Evolutionary conservation across 805 yeast genomes (phyloP).

Genomic region (Cyberlindnera lachancei): DNA sequence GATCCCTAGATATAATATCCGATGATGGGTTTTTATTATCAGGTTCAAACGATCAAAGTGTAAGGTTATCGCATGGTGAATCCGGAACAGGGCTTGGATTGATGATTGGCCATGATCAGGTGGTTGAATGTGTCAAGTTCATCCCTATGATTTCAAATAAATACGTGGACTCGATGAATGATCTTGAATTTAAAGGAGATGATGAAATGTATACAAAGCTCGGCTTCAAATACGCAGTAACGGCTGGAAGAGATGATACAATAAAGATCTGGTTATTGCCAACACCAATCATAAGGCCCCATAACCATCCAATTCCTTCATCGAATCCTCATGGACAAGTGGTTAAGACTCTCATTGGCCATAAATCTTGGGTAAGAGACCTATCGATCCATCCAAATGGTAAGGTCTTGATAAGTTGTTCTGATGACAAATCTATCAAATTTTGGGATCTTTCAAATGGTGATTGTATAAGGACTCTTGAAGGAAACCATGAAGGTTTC

Average conservation of each 20-base stretch:
- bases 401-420: constrained; percentile 54
- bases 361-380: constrained; percentile 79
- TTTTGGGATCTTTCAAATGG: constrained; percentile 65
- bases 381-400: constrained; percentile 72
- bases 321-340: constrained; percentile 54
- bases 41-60: constrained; percentile 73
- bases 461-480: constrained; percentile 43
- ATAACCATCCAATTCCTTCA: constrained; percentile 49
- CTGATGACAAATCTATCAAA: constrained; percentile 72
- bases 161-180: constrained; percentile 37
- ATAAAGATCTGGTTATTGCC: constrained; percentile 77
- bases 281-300: constrained; percentile 49
- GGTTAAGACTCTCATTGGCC: constrained; percentile 58
- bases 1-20: constrained; percentile 48
- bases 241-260: constrained; percentile 74
- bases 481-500: constrained; percentile 72
- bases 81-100: constrained; percentile 62
- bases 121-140: constrained; percentile 64
- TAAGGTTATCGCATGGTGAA: constrained; percentile 56
- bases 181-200: constrained; percentile 20
- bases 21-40: constrained; percentile 47
- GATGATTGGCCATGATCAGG: constrained; percentile 76
- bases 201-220: constrained; percentile 26
- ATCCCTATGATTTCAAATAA: constrained; percentile 47
- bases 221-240: constrained; percentile 66